Evolutionary conservation across 129 eudicot genomes (phyloP).

Genomic region (Mikania micrantha): DNA sequence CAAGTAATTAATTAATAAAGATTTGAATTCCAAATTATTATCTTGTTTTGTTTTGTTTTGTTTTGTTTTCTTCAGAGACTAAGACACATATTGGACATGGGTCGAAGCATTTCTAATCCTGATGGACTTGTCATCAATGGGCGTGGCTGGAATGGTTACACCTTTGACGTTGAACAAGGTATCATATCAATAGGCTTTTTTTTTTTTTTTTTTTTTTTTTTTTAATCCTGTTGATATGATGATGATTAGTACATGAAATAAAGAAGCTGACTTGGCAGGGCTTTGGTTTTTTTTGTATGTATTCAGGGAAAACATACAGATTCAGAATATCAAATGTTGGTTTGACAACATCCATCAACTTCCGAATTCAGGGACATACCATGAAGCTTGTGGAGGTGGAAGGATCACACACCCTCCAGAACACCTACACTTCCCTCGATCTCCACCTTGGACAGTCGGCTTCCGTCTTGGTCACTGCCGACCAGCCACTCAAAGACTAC

Average conservation of each 20-base stretch:
- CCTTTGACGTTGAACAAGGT: slow-evolving; percentile 77
- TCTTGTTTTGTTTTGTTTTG: background rate
- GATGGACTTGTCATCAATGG: slow-evolving; percentile 93
- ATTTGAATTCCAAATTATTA: too few relatives aligned
- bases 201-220: too few relatives aligned
- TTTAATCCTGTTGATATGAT: too few relatives aligned
- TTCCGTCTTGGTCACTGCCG: slow-evolving; percentile 80
- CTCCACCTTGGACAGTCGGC: slow-evolving; percentile 86
- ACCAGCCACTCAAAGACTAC: slow-evolving; percentile 74
- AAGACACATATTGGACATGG: slow-evolving; percentile 54
- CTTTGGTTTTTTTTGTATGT: background rate
- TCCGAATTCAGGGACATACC: slow-evolving; percentile 87
- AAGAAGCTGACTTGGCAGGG: too few relatives aligned
- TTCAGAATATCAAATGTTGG: slow-evolving; percentile 98
- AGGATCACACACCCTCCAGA: slow-evolving; percentile 92
- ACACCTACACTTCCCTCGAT: slow-evolving; percentile 65
- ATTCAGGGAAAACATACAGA: slow-evolving; percentile 79
- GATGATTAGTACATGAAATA: too few relatives aligned
- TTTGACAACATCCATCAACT: slow-evolving; percentile 69
- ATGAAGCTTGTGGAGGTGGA: slow-evolving; percentile 89
- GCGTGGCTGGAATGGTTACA: slow-evolving; percentile 90
- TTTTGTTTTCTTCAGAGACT: slow-evolving; percentile 46
- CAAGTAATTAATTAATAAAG: too few relatives aligned
- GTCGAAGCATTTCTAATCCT: slow-evolving; percentile 74
- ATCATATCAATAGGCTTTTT: too few relatives aligned